Base-by-base conservation (phyloP, 306 rosid species). In the Pueraria montana region DNA sequence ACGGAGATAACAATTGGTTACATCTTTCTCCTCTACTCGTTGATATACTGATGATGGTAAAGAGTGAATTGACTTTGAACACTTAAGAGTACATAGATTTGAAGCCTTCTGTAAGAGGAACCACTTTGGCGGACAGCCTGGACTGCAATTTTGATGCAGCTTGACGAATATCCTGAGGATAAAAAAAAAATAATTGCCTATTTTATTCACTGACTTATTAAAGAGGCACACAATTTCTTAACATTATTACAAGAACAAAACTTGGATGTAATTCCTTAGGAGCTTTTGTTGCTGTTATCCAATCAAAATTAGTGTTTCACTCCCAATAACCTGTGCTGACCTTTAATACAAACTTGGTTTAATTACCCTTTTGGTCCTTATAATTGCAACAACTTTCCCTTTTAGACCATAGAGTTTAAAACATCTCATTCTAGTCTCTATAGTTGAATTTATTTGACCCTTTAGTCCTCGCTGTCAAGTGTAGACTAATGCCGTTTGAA, bases 61-160 rank as follows among this genome's bases (percentile, higher is more conserved):
- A 34, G 69, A 78, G 38, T 53, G 27, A 75, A 52, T 9, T 13
- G 46, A 52, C 52, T 21, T 27, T n/a, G 16, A 75, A 49, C 38
- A 65, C 85, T 86, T 2, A 89, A 1, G 93, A 16, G 83, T 92
- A 83, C 83, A 77, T 32, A 48, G 98, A 91, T 85, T 91, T 96
- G 87, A 96, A 93, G 43, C 99, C 98, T 89, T 96, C 94, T 58
- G 96, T 92, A 20, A 96, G 91, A 76, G 98, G 92, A 79, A 91
- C 89, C 86, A 96, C 98, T 73, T 96, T 96, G 0, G 96, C 96
- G 0, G 96, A 87, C 2, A 92, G 70, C 84, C 82, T 93, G 21
- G 97, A 86, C 90, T 96, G 96, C 82, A 96, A 84, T 89, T 88
- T 91, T 56, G 97, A 85, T 9, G 82, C 90, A 27, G 99, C 98